Base-by-base conservation (phyloP, 768 basidiomycete species). In the Kwoniella botswanensis region DNA sequence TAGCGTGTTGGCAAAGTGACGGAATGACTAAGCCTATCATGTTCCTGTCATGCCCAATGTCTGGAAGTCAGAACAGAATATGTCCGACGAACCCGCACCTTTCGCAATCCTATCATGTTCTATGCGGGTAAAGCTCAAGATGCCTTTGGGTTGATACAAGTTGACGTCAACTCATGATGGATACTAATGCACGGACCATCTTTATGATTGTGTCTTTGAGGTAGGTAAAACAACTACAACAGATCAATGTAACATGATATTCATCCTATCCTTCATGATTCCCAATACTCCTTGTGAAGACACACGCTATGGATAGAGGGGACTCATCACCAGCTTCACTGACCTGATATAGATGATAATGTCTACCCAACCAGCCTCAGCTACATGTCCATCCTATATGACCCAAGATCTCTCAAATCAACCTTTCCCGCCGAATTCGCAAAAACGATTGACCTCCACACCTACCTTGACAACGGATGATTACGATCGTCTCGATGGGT, bases 321-420 rank as follows among this genome's bases (percentile, higher is more conserved):
- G 3, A 26, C 26, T 4, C 3, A 26, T 2, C 0, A 26, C 26
- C 2, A 26, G 26, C 2, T 26, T 26, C 24, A 35, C 35, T 35
- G 35, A 0, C 1, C 35, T 7, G 7, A 35, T 9, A 35, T 35
- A 35, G 35, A 35, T 1, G 35, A 35, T 35, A 7, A 6, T 35
- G 35, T 0, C 35, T 1, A 35, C 1, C 35, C 0, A 0, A 35
- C 35, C 6, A 0, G 1, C 35, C 1, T 35, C 7, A 0, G 1
- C 35, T 35, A 6, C 35, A 9, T 35, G 6, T 0, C 35, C 35
- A 1, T 35, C 35, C 35, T 5, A 35, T 35, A 35, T 35, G 35
- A 35, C 35, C 35, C 35, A 35, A 35, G 1, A 7, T 35, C 7
- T 0, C 35, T 0, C 0, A 1, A 6, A 35, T 35, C 21, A n/a